Base-by-base conservation (phyloP, 2,329 filamentous ascomycete genomes). In the Coccinonectria pachysandricola region DNA sequence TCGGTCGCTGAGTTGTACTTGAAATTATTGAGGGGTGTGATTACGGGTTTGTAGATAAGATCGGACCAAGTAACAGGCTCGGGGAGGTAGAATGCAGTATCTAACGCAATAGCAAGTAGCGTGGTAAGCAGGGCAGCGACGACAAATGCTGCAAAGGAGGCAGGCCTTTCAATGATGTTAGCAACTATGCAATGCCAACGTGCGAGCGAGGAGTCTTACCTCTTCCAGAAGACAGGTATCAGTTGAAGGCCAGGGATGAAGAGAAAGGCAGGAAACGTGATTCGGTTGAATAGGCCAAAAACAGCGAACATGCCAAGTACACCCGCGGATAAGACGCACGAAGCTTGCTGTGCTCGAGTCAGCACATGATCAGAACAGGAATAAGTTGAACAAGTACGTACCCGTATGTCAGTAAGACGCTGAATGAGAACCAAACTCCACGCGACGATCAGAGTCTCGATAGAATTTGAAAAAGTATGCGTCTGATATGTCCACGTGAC, bases 401-500 rank as follows among this genome's bases (percentile, higher is more conserved):
- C 85, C 60, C 79, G 81, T 46, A 79, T 75, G 40, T 79, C 76
- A 23, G 80, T 65, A 41, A 96, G 91, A 50, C 88, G 78, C 54
- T 83, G 76, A 35, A 95, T 87, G 53, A 98, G 60, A 24, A 96
- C 87, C 54, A 98, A 60, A 48, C 82, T 87, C 91, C 91, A 98
- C 28, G 84, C 73, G 26, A 98, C 86, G 26, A 88, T 70, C 43
- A 98, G 64, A 3, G 91, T 96, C 62, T 98, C 91, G 40, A 96
- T 71, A 35, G 88, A 92, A 59, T 98, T 98, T 37, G 88, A 96
- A 55, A 98, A 96, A 8, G 91, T 96, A 57, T 98, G 91, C 11
- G 85, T 91, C 59, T 98, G 91, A 59, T 88, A 94, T 22, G 88
- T 95, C 88, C 91, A 98, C 24, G 91, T 98, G 43, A 95, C 88